Percentiles rank a stretch among this genome's conserved stretches.
Conservation (phyloP, 371 early-diverging fungal species). For the Mucor sp. region DNA sequence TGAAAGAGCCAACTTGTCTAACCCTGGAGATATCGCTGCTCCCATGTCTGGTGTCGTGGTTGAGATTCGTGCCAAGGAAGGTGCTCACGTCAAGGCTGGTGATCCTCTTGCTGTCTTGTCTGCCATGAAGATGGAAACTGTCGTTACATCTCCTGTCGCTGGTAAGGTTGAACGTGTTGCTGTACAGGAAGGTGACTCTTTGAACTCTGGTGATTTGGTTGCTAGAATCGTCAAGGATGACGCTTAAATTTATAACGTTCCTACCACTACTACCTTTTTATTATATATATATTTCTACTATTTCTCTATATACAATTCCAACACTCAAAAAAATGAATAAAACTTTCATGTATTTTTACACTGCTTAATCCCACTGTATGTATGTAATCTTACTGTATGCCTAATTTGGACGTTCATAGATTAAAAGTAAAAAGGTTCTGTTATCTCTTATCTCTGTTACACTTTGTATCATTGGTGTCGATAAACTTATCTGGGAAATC, state of each 20-base stretch:
- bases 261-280: neutral
- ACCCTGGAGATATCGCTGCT: constrained; percentile 83
- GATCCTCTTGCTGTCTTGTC: constrained; percentile 87
- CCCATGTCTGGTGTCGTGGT: constrained; percentile 94
- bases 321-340: neutral
- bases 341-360: neutral
- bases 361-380: neutral
- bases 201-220: constrained; percentile 82
- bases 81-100: constrained; percentile 81
- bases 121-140: constrained; percentile 98
- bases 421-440: neutral
- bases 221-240: constrained; percentile 59
- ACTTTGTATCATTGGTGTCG: neutral
- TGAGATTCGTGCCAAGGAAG: constrained; percentile 81
- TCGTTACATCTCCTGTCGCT: constrained; percentile 82
- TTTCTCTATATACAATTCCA: neutral
- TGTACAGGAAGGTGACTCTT: constrained; percentile 72
- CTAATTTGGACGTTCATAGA: neutral
- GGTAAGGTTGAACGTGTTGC: constrained; percentile 76
- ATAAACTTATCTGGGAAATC: neutral
- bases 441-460: neutral
- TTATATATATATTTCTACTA: neutral
- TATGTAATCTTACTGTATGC: neutral
- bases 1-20: constrained; percentile 72
- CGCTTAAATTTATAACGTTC: neutral